Evolutionary conservation across 2,329 filamentous ascomycete species (phyloP), one percentile per base, ranked within the genome.

Genomic region (Xenoacremonium recifei): DNA sequence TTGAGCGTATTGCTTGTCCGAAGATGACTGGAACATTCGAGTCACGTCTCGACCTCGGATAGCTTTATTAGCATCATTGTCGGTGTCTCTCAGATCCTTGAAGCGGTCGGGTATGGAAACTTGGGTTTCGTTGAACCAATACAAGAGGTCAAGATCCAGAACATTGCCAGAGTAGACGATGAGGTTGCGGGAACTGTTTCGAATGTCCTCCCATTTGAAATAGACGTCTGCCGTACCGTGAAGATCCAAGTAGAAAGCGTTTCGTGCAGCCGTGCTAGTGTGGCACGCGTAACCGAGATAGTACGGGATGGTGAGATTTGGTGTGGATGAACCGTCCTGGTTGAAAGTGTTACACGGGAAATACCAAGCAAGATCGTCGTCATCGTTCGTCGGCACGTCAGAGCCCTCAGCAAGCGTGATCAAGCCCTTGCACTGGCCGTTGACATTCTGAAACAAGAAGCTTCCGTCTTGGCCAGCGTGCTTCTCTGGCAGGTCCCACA

Each of bases 371-470:
- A 99, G 70, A 43, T 95, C 71, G 10, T 83, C 82, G 39, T 84
- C 69, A 19, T 65, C 68, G 61, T 95, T 84, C 5, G 85, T 87
- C 2, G 91, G 89, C 7, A 99, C 82, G 55, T 89, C 85, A 1
- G 91, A 95, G 41, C 73, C 73, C 2, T 76, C 62, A 1, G 85
- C 80, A 6, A 76, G 67, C 1, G 81, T 95, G 61, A 99, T 96
- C 42, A 97, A 68, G 9, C 79, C 87, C 70, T 97, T 99, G 77
- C 93, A 99, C 49, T 87, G 87, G 35, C 93, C 95, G 57, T 99
- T 99, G 65, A 99, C 93, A 53, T 97, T 95, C 64, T 99, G 93
- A 69, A 99, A 99, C 60, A 99, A 70, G 63, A 99, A 99, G 61
- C 91, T 97, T 44, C 89, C 92, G 62, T 99, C 95, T 65, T 87